Percentiles rank a stretch among this genome's conserved stretches.
These are phyloP conservation scores for Trametes elegans DNA, from an alignment of 768 basidiomycete genomes.

Conservation along the genomic window DNA sequence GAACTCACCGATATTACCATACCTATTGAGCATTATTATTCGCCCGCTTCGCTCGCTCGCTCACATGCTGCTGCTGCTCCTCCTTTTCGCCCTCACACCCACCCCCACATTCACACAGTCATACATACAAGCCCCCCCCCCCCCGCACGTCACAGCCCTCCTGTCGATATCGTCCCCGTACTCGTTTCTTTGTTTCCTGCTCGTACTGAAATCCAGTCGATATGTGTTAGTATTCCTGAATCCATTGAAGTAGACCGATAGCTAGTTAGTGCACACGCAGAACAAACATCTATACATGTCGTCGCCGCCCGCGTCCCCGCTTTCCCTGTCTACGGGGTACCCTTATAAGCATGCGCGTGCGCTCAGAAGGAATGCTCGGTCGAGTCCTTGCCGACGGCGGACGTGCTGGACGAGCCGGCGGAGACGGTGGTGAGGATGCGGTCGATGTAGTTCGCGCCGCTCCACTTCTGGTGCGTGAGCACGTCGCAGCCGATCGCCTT, in stretches of 20 bases:
- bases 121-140: no score
- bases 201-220: constrained; percentile 5
- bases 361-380: constrained; percentile 80
- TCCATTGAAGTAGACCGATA: constrained; percentile 10
- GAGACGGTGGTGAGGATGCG: constrained; percentile 80
- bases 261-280: constrained; percentile 3
- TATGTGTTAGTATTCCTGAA: constrained; percentile 11
- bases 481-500: constrained; percentile 88
- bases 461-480: constrained; percentile 94
- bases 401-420: constrained; percentile 87
- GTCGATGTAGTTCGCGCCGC: constrained; percentile 90
- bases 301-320: not conserved
- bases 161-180: not conserved
- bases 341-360: not conserved
- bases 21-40: not conserved
- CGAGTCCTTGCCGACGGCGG: constrained; percentile 80
- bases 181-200: no score
- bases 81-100: not conserved
- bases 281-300: not conserved
- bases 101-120: not conserved
- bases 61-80: not conserved
- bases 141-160: no score
- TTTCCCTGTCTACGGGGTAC: no score
- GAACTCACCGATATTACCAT: no score
- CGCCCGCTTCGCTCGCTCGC: not conserved